Evolutionary conservation across 2,329 filamentous ascomycete species (phyloP), one percentile per base, ranked within the genome.

Genomic region (Fusarium staphyleae): DNA sequence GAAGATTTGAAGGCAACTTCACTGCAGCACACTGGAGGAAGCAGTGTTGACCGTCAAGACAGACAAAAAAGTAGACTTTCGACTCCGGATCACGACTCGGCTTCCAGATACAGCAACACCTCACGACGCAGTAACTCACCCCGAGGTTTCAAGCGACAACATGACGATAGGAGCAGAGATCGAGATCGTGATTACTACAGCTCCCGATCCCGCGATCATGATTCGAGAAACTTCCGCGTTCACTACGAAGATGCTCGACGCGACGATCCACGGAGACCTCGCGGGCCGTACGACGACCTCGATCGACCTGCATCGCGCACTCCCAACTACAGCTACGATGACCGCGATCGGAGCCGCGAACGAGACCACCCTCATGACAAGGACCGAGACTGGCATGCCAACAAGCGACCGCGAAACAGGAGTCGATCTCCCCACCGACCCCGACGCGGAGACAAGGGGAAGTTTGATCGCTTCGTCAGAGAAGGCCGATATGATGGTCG

Each of bases 41-140:
- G 80, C 85, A 87, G 83, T 85, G 87, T 96, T 96, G 90, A 96
- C 91, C 89, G 88, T 85, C 86, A 82, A 83, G 84, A 89, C 89
- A 96, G 91, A 93, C 82, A 77, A 78, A 85, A 82, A 77, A 80
- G 76, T 74, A 83, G 80, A 81, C 71, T 77, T 66, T 82, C 83
- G 70, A 85, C 84, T 60, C 84, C 84, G 65, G 81, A 83, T 36
- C 69, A 76, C 75, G 77, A 77, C 70, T 69, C 74, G 61, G 71
- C 72, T 58, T 74, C 77, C 40, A 78, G 74, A 68, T 67, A 75
- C 63, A 75, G 72, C 66, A 70, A 68, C 61, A 72, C 72, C 14
- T 70, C 72, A 48, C 77, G 79, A 67, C 78, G 77, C 63, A 82
- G 78, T 70, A 77, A 81, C 66, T 88, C 87, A 39, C 86, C 87